Evolutionary conservation across 495 filamentous ascomycete species (phyloP).

Genomic region (Tetracladium setigerum): DNA sequence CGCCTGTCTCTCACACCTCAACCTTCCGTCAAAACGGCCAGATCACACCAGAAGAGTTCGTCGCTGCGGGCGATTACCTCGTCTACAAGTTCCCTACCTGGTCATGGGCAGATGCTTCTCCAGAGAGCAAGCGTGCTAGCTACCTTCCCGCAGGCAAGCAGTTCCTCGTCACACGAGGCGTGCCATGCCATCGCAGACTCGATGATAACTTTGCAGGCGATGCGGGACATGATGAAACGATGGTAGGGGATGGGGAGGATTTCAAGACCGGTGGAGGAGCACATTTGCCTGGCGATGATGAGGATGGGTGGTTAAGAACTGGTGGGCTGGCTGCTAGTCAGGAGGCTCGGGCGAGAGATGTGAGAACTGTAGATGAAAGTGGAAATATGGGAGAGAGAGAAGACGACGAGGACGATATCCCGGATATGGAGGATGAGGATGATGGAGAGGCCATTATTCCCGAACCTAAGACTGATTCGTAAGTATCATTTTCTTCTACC

Average conservation of each 20-base stretch:
- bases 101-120: slow-evolving; percentile 90
- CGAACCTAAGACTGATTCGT: slow-evolving; percentile 65
- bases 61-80: slow-evolving; percentile 92
- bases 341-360: slow-evolving; percentile 68
- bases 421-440: slow-evolving; percentile 96
- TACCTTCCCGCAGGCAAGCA: slow-evolving; percentile 90
- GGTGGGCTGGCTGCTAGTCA: slow-evolving; percentile 67
- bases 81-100: slow-evolving; percentile 99
- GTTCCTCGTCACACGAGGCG: slow-evolving; percentile 88
- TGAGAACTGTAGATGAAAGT: slow-evolving; percentile 76
- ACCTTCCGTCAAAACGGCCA: slow-evolving; percentile 91
- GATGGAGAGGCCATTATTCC: slow-evolving; percentile 96
- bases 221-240: slow-evolving; percentile 72
- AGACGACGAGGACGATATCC: slow-evolving; percentile 81
- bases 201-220: slow-evolving; percentile 90
- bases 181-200: slow-evolving; percentile 84
- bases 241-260: slow-evolving; percentile 70
- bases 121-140: slow-evolving; percentile 61
- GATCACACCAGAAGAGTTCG: slow-evolving; percentile 96
- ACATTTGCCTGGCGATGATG: slow-evolving; percentile 44
- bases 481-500: slow-evolving; percentile 30
- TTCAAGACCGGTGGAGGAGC: slow-evolving; percentile 40
- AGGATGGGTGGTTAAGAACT: slow-evolving; percentile 88
- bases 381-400: slow-evolving; percentile 71
- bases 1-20: slow-evolving; percentile 78